Percentiles rank a stretch among this genome's conserved stretches.
Conservation (phyloP, 495 filamentous ascomycete species). For the Podospora appendiculata region DNA sequence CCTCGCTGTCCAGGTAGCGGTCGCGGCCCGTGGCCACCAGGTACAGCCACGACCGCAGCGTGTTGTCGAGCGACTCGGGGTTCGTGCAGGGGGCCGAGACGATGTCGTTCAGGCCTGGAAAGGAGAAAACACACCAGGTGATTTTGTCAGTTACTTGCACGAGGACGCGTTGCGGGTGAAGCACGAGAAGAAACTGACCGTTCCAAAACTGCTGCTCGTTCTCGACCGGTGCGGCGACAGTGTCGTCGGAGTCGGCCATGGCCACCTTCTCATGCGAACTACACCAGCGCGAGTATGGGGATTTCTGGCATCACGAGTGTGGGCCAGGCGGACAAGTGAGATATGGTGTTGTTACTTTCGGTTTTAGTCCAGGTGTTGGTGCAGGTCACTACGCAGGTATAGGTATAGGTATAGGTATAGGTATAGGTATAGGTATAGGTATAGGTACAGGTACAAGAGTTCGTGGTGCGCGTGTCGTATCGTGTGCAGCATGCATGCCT, state of each 20-base stretch:
- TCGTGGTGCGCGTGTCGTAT: too few species aligned
- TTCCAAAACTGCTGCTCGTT: conserved; percentile 91
- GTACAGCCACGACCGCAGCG: conserved; percentile 72
- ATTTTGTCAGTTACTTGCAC: conserved; percentile 1
- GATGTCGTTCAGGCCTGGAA: conserved; percentile 71
- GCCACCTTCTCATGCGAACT: conserved; percentile 35
- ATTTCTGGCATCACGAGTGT: conserved; percentile 20
- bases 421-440: too few species aligned
- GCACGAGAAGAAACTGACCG: conserved; percentile 47
- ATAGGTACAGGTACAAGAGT: too few species aligned
- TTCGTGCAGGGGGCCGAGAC: conserved; percentile 63
- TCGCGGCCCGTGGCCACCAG: conserved; percentile 75
- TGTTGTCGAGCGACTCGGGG: conserved; percentile 76
- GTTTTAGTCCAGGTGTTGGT: too few species aligned
- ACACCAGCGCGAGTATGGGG: conserved; percentile 2
- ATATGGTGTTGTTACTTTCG: too few species aligned
- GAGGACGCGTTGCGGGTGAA: not conserved
- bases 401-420: too few species aligned
- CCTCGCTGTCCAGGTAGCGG: conserved; percentile 73
- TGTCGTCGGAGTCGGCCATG: conserved; percentile 58
- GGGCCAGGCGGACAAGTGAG: too few species aligned
- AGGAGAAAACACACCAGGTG: not conserved
- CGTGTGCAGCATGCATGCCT: too few species aligned
- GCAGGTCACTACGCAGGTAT: too few species aligned
- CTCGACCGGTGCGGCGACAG: conserved; percentile 59